Conservation (phyloP, 352 stramenopile species). For the Phytophthora pini region DNA sequence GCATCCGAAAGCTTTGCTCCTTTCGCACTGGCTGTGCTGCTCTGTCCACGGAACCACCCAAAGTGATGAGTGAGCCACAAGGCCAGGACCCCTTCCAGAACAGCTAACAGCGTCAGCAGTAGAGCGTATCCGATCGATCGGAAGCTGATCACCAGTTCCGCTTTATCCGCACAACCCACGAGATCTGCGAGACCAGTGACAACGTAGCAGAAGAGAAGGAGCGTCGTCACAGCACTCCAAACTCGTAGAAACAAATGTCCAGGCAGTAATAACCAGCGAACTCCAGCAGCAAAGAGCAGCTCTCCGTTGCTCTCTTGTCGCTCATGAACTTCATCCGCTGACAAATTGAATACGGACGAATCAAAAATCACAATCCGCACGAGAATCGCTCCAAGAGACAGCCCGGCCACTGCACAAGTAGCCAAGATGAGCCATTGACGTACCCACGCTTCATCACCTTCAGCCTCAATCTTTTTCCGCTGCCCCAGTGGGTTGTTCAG, state of each 20-base stretch:
- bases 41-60: conserved; percentile 33
- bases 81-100: conserved; percentile 44
- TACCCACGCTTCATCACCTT: conserved; percentile 18
- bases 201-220: conserved; percentile 57
- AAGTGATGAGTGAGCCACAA: conserved; percentile 37
- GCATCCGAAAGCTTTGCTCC: conserved; percentile 20
- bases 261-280: conserved; percentile 52
- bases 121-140: conserved; percentile 42
- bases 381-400: conserved; percentile 44
- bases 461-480: conserved; percentile 10
- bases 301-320: conserved; percentile 38
- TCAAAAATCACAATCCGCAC: conserved; percentile 32
- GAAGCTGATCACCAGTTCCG: conserved; percentile 41
- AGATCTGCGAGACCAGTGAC: conserved; percentile 54
- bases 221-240: conserved; percentile 51
- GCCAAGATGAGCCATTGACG: conserved; percentile 39
- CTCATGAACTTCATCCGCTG: conserved; percentile 22
- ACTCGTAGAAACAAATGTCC: conserved; percentile 52
- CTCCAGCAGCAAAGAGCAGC: conserved; percentile 28
- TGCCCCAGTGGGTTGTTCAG: conserved; percentile 28
- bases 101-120: conserved; percentile 37
- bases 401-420: conserved; percentile 37
- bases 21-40: conserved; percentile 1
- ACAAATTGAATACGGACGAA: conserved; percentile 36
- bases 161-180: conserved; percentile 47